Evolutionary conservation across 2,329 filamentous ascomycete species (phyloP).

Genomic region (Diaporthe eres): DNA sequence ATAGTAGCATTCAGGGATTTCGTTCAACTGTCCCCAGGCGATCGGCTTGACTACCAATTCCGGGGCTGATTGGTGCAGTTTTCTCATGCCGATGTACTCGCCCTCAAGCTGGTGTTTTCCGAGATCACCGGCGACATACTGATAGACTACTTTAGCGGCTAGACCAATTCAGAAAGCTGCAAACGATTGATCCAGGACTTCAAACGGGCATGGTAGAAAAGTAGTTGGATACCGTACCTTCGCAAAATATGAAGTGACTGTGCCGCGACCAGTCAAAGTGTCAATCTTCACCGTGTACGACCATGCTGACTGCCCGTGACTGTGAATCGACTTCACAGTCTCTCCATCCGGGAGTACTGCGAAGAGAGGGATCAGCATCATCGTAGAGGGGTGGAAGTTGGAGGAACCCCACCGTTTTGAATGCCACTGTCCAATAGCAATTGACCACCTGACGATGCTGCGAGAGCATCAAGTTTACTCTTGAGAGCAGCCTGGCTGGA

Average conservation of each 20-base stretch:
- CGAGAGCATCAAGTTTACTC: neutral
- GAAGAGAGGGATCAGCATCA: neutral
- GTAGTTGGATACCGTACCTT: neutral
- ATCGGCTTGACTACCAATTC: slow-evolving; percentile 49
- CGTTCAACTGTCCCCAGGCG: slow-evolving; percentile 47
- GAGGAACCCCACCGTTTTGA: neutral
- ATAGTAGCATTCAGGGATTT: slow-evolving; percentile 44
- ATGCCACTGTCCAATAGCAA: neutral
- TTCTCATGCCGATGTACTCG: slow-evolving; percentile 50
- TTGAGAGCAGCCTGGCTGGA: neutral
- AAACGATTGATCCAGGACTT: neutral
- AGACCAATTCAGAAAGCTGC: no score
- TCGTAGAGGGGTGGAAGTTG: neutral
- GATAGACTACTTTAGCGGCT: neutral
- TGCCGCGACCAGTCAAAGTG: neutral
- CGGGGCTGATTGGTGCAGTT: slow-evolving; percentile 47
- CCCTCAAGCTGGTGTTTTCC: slow-evolving; percentile 3
- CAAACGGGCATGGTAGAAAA: neutral
- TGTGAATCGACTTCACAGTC: slow-evolving; percentile 20
- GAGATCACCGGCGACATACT: slow-evolving; percentile 21
- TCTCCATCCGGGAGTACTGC: slow-evolving; percentile 35
- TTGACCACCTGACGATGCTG: neutral
- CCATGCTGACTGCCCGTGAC: slow-evolving; percentile 36
- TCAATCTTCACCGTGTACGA: slow-evolving; percentile 35
- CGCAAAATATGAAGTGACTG: neutral